These are phyloP conservation scores for Mrakia gelida DNA, from an alignment of 768 basidiomycete species.

Conservation along the genomic window DNA sequence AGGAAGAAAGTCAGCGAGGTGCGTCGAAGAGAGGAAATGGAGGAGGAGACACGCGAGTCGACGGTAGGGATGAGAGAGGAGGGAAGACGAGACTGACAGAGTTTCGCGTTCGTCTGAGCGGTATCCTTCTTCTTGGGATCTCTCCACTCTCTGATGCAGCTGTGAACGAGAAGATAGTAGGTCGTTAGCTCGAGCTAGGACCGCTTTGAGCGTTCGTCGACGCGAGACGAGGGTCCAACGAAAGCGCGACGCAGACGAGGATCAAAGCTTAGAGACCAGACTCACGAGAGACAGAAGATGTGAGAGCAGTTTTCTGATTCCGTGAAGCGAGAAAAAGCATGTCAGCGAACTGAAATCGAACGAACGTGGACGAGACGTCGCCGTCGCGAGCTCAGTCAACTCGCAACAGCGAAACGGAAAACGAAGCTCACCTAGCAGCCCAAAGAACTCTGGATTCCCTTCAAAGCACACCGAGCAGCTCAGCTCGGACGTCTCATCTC, in stretches of 20 bases:
- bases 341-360: neutral
- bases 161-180: neutral
- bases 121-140: slow-evolving; percentile 54
- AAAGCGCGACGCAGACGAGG: neutral
- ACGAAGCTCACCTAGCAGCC: slow-evolving; percentile 62
- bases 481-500: neutral
- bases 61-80: too few species aligned
- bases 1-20: neutral
- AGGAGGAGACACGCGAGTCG: neutral
- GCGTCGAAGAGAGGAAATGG: neutral
- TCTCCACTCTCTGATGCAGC: slow-evolving; percentile 78
- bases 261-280: neutral
- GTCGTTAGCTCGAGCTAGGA: neutral
- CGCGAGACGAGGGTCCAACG: neutral
- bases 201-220: too few species aligned
- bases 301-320: slow-evolving; percentile 67
- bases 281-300: slow-evolving; percentile 56
- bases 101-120: slow-evolving; percentile 36
- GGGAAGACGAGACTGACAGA: neutral
- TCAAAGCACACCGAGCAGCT: neutral
- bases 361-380: slow-evolving; percentile 59
- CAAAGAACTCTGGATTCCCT: slow-evolving; percentile 39
- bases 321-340: neutral
- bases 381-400: slow-evolving; percentile 50
- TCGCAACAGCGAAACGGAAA: slow-evolving; percentile 62